A percentile compares a stretch with the other conserved stretches of the same genome.
Conservation (phyloP, 1,284 basidiomycete genomes). For the Cryptococcus hybrid region DNA sequence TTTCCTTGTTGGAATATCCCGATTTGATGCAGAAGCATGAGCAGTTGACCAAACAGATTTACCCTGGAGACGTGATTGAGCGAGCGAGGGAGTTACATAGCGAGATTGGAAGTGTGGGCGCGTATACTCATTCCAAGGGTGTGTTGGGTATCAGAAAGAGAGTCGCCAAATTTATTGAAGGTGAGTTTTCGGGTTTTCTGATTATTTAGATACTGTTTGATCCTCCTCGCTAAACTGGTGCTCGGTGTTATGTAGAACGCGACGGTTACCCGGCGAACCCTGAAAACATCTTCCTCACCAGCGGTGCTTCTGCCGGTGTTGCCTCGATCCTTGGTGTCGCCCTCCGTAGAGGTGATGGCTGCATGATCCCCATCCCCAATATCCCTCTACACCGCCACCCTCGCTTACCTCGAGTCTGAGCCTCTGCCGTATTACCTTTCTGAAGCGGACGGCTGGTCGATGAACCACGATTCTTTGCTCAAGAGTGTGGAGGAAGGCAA, state of each 20-base stretch:
- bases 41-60: constrained; percentile 57
- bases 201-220: not conserved
- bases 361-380: constrained; percentile 90
- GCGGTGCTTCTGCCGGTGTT: constrained; percentile 90
- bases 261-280: constrained; percentile 84
- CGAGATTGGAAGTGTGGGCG: constrained; percentile 93
- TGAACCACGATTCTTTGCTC: constrained; percentile 70
- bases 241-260: constrained; percentile 69
- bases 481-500: constrained; percentile 67
- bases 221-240: no score
- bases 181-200: constrained; percentile 53
- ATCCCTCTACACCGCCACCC: constrained; percentile 96
- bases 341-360: constrained; percentile 44
- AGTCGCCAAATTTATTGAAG: constrained; percentile 85
- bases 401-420: constrained; percentile 79
- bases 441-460: constrained; percentile 78
- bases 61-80: constrained; percentile 81
- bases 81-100: constrained; percentile 74
- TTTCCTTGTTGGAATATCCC: constrained; percentile 84
- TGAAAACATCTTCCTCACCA: constrained; percentile 87
- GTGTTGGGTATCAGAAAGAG: constrained; percentile 82
- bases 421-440: constrained; percentile 87
- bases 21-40: constrained; percentile 74
- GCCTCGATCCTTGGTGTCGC: constrained; percentile 66
- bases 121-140: constrained; percentile 95